These are phyloP conservation scores for Ophiocordyceps polyrhachis-furcata DNA, from an alignment of 2,329 filamentous ascomycete genomes.

Conservation along the genomic window DNA sequence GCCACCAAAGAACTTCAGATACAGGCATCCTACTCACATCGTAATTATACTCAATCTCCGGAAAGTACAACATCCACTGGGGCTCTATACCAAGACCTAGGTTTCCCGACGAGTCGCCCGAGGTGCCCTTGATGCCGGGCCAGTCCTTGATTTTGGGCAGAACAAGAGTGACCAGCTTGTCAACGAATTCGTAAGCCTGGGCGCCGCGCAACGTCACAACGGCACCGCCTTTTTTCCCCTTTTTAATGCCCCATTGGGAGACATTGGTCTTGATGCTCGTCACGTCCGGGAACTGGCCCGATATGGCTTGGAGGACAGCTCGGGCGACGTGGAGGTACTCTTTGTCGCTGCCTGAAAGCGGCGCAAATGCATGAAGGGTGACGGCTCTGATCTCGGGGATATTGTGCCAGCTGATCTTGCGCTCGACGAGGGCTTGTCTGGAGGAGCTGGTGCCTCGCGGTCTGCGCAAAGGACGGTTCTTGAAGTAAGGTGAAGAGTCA, in stretches of 20 bases:
- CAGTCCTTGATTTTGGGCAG: constrained; percentile 94
- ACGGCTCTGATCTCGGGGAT: constrained; percentile 67
- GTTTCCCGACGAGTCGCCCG: constrained; percentile 79
- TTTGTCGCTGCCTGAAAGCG: constrained; percentile 50
- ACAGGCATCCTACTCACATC: constrained; percentile 46
- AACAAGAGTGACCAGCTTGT: constrained; percentile 78
- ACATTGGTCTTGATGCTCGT: constrained; percentile 55
- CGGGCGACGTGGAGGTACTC: constrained; percentile 65
- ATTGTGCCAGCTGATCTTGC: constrained; percentile 62
- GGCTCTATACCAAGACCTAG: constrained; percentile 63
- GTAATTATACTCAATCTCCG: constrained; percentile 88
- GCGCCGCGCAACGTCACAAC: constrained; percentile 65
- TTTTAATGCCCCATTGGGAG: constrained; percentile 53
- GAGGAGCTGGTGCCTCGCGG: constrained; percentile 55
- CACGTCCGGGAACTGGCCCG: constrained; percentile 51
- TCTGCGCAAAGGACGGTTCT: constrained; percentile 69
- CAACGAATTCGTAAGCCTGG: constrained; percentile 74
- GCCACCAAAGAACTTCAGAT: neutral
- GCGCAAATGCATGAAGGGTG: constrained; percentile 60
- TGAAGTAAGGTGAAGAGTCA: constrained; percentile 81
- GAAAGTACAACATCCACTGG: constrained; percentile 66
- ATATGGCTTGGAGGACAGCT: constrained; percentile 71
- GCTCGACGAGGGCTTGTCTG: constrained; percentile 51
- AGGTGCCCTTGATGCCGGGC: constrained; percentile 44
- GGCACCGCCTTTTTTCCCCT: constrained; percentile 53